Conservation (phyloP, 2,329 filamentous ascomycete genomes). For the Trichophyton verrucosum region DNA sequence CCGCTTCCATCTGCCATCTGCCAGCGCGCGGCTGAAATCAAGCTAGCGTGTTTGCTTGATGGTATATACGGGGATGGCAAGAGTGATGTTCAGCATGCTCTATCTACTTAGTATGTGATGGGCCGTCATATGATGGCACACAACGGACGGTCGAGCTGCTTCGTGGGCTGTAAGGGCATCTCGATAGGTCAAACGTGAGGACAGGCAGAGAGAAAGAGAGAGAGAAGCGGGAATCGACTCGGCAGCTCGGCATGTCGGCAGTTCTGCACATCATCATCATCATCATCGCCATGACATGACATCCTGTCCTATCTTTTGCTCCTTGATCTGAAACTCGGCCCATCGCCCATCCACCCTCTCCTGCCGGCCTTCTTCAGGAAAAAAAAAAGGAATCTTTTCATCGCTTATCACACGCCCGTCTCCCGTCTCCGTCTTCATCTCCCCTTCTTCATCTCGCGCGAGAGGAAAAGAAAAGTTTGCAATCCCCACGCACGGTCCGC, state of each 20-base stretch:
- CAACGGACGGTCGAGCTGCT: neutral
- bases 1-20: neutral
- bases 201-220: neutral
- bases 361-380: too few relatives aligned
- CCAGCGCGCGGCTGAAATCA: neutral
- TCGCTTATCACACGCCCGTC: neutral
- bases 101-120: neutral
- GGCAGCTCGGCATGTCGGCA: too few relatives aligned
- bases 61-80: neutral
- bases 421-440: neutral
- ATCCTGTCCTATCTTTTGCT: too few relatives aligned
- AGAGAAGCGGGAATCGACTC: neutral
- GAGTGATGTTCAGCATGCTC: neutral
- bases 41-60: too few relatives aligned
- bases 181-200: neutral
- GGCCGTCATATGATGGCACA: neutral
- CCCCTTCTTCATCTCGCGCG: neutral
- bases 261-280: too few relatives aligned
- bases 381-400: neutral
- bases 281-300: too few relatives aligned
- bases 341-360: too few relatives aligned
- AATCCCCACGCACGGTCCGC: neutral
- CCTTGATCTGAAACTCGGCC: too few relatives aligned
- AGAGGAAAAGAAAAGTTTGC: neutral
- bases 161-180: neutral